Conservation (phyloP, 2,329 filamentous ascomycete genomes). For the Beauveria asiatica region DNA sequence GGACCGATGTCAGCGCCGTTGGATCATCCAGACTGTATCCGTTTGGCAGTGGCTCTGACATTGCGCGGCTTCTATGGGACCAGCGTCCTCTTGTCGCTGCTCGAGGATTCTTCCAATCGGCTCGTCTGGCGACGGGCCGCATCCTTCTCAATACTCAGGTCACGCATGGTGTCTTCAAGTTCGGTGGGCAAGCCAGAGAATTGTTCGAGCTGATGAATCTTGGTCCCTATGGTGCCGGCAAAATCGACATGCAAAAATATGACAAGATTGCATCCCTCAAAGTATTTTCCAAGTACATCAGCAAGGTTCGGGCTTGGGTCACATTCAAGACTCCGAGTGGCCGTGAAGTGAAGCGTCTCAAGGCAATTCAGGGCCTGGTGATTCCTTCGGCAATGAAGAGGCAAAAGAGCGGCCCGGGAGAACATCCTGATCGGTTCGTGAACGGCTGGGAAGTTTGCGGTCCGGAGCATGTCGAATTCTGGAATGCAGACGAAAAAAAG, state of each 20-base stretch:
- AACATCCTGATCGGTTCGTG: slow-evolving; percentile 18
- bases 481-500: slow-evolving; percentile 19
- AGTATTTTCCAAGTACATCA: slow-evolving; percentile 28
- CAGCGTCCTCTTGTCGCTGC: slow-evolving; percentile 30
- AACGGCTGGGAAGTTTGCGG: slow-evolving; percentile 22
- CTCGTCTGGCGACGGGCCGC: slow-evolving; percentile 43
- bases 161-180: slow-evolving; percentile 44
- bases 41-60: slow-evolving; percentile 23
- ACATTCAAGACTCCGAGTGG: slow-evolving; percentile 24
- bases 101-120: slow-evolving; percentile 48
- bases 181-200: slow-evolving; percentile 25
- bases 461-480: slow-evolving; percentile 25
- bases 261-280: slow-evolving; percentile 14
- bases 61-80: slow-evolving; percentile 19
- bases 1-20: slow-evolving; percentile 29
- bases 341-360: slow-evolving; percentile 22
- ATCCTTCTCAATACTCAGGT: slow-evolving; percentile 49
- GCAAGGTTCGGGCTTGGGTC: slow-evolving; percentile 29
- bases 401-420: slow-evolving; percentile 11
- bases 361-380: slow-evolving; percentile 23
- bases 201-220: slow-evolving; percentile 24
- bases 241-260: too few relatives aligned
- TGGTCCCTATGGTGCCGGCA: slow-evolving; percentile 1
- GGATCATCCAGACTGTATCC: slow-evolving; percentile 44
- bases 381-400: slow-evolving; percentile 16